Base-by-base conservation (phyloP, 2,329 filamentous ascomycete species). In the Falciphora oryzae region DNA sequence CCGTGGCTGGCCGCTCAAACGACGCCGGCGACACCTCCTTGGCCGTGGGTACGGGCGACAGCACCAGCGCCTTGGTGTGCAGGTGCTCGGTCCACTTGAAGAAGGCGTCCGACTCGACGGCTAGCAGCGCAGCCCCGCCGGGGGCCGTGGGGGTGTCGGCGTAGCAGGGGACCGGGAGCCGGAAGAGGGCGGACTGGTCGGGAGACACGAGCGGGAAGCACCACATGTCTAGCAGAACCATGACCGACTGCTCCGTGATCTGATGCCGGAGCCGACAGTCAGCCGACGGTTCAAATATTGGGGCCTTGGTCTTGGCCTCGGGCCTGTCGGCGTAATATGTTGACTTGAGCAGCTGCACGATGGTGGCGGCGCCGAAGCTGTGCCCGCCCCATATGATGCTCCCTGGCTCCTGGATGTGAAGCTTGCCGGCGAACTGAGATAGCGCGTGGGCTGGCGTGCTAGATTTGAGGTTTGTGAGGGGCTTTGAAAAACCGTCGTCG, bases 141-240 rank as follows among this genome's bases (percentile, higher is more conserved):
- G 83, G 79, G 0, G 81, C 81, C 22, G 80, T 77, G 2, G 79
- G 71, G 1, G 77, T 76, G 62, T 81, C 76, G 28, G 80, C 80
- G 71, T 91, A 92, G 25, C 81, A 83, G 0, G 92, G 92, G 31
- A 96, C 78, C 0, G 91, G 89, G n/a, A 89, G 82, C n/a, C 87
- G 80, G 76, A 85, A 88, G 0, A 96, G 83, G 68, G 87, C 84
- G 13, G 80, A 76, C 2, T 88, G 89, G 56, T 82, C 77, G 6
- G 85, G 83, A 1, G 85, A 85, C 57, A 88, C 79, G 32, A 94
- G 79, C 0, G 92, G 90, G 68, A 93, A 83, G 66, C 87, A 88
- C 91, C 91, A 96, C 77, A 92, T 87, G 71, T 96, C 92, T 13
- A 96, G 83, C 1, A 96, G 79, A 65, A 92, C 82, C 1, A 87